phyloP scores from a whole-genome alignment of 2,329 filamentous ascomycete genomes.

The Penicillium glabrum region DNA sequence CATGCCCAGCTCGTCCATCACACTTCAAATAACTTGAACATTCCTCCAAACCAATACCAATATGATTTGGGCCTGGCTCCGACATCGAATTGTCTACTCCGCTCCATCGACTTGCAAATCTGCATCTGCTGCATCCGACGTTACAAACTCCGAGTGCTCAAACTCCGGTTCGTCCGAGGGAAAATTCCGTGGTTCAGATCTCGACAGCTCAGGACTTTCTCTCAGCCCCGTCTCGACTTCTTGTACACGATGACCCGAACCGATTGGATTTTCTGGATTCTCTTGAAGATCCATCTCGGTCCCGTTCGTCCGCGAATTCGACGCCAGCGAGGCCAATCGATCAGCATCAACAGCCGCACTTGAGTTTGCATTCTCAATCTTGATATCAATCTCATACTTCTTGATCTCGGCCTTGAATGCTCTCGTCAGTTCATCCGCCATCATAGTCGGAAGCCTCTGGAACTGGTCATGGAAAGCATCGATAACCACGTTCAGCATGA shows the following conservation, averaged over 20 bases:
- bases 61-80: too few relatives aligned
- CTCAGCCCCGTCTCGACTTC: neutral
- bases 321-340: neutral
- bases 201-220: neutral
- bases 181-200: neutral
- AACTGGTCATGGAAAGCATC: neutral
- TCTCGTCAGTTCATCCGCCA: neutral
- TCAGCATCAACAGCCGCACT: neutral
- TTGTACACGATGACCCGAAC: neutral
- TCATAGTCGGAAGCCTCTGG: neutral
- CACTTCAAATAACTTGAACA: neutral
- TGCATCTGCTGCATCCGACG: neutral
- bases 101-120: neutral
- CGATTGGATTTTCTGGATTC: neutral
- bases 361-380: neutral
- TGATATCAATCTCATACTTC: neutral
- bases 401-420: neutral
- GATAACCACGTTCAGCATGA: neutral
- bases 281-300: neutral
- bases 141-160: neutral
- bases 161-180: neutral
- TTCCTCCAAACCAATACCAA: too few relatives aligned
- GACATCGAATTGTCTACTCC: neutral
- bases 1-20: neutral
- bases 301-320: neutral